Conservation (phyloP, 202 grass and related monocot genomes). For the Hordeum pubiflorum region DNA sequence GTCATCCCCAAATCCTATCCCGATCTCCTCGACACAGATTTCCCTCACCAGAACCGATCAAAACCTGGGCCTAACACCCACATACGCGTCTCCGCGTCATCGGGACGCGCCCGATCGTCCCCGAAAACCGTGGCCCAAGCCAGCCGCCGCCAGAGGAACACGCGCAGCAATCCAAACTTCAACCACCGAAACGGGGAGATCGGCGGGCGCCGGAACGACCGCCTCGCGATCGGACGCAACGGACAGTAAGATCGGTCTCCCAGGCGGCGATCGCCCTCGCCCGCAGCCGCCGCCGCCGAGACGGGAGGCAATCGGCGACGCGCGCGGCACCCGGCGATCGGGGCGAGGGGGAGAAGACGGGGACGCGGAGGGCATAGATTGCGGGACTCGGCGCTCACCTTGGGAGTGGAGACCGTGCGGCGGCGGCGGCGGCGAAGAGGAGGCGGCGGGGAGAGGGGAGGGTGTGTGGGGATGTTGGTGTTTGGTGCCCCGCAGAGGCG, state of each 20-base stretch:
- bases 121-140: background rate
- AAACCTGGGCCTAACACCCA: background rate
- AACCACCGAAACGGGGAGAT: constrained; percentile 32
- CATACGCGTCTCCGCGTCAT: background rate
- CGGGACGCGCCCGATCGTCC: background rate
- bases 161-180: background rate
- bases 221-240: constrained; percentile 34
- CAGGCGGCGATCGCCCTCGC: constrained; percentile 31
- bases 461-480: constrained; percentile 37
- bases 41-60: constrained; percentile 9
- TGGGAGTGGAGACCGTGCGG: constrained; percentile 23
- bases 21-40: constrained; percentile 23
- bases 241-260: constrained; percentile 26
- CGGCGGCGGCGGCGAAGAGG: constrained; percentile 29
- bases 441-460: background rate
- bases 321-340: background rate
- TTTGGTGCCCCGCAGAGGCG: constrained; percentile 41
- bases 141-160: background rate
- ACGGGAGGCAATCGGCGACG: background rate
- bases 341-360: background rate
- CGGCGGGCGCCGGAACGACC: constrained; percentile 28
- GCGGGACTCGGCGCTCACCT: constrained; percentile 21
- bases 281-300: constrained; percentile 3
- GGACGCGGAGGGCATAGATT: background rate
- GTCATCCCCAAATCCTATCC: constrained; percentile 26